Percentiles rank a stretch among this genome's conserved stretches.
phyloP scores from a whole-genome alignment of 1,139 yeast species.

The Taiozyma onychis region DNA sequence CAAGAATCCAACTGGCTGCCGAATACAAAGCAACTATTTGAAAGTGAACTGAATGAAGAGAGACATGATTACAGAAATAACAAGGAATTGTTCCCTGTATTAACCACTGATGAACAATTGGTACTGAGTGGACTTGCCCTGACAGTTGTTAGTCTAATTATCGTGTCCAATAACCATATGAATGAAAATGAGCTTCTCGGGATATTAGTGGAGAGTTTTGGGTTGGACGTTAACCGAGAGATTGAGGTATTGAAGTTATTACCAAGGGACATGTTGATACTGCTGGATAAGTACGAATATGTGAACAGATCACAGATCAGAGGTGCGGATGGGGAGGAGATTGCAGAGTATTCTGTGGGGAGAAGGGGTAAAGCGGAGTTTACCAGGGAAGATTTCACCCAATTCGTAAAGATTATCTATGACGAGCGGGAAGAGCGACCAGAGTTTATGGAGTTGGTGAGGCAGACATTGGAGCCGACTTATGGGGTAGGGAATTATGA shows the following conservation, averaged over 20 bases:
- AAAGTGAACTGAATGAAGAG: constrained; percentile 18
- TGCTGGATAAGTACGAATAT: constrained; percentile 29
- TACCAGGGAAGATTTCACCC: constrained; percentile 25
- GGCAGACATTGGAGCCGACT: constrained; percentile 16
- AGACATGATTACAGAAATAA: constrained; percentile 19
- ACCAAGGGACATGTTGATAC: constrained; percentile 24
- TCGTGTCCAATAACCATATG: constrained; percentile 30
- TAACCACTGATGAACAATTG: constrained; percentile 18
- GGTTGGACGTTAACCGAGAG: constrained; percentile 7
- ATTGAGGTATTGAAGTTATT: constrained; percentile 14
- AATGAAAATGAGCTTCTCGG: constrained; percentile 29
- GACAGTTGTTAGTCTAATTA: constrained; percentile 26
- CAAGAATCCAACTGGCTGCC: constrained; percentile 16
- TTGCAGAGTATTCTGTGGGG: constrained; percentile 31
- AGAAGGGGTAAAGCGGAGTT: constrained; percentile 31
- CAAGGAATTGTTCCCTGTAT: constrained; percentile 13
- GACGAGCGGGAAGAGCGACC: constrained; percentile 3
- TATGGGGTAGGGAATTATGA: constrained; percentile 6
- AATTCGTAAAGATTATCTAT: constrained; percentile 26
- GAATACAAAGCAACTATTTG: constrained; percentile 10
- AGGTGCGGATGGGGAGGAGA: constrained; percentile 24
- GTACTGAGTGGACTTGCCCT: constrained; percentile 28
- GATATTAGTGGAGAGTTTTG: constrained; percentile 25
- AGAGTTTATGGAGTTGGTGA: constrained; percentile 13
- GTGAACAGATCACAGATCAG: constrained; percentile 15